These are phyloP conservation scores for Berberis vulgaris DNA, from an alignment of 164 flowering plant species.

Conservation along the genomic window DNA sequence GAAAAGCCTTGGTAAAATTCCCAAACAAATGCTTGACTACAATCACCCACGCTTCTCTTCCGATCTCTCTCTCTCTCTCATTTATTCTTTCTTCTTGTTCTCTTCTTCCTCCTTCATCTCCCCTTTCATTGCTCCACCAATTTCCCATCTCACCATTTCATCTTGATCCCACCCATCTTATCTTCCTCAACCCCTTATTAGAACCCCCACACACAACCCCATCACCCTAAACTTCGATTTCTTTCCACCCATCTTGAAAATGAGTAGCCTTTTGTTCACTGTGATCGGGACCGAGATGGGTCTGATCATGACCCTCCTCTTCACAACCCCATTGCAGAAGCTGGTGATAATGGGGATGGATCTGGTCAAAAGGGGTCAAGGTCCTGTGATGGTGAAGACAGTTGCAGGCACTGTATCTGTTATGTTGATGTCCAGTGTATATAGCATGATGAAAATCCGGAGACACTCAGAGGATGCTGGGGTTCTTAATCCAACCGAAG, in stretches of 20 bases:
- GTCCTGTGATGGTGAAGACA: conserved; percentile 70
- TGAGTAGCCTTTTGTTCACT: conserved; percentile 65
- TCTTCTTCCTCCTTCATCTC: too few relatives aligned
- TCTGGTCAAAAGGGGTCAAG: conserved; percentile 70
- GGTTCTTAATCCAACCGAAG: conserved; percentile 62
- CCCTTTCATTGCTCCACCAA: too few relatives aligned
- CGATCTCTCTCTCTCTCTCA: too few relatives aligned
- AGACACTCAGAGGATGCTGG: conserved; percentile 41
- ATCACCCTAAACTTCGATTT: not conserved
- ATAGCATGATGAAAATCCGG: conserved; percentile 54
- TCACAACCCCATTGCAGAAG: conserved; percentile 77
- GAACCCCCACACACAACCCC: not conserved
- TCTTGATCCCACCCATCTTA: too few relatives aligned
- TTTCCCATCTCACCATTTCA: too few relatives aligned
- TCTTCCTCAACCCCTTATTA: too few relatives aligned
- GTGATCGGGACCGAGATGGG: conserved; percentile 48
- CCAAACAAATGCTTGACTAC: too few relatives aligned
- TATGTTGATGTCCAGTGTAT: conserved; percentile 43
- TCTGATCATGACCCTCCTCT: conserved; percentile 39
- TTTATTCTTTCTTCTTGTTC: too few relatives aligned
- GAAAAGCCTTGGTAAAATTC: too few relatives aligned
- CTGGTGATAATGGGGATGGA: conserved; percentile 63
- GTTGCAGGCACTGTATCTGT: conserved; percentile 45
- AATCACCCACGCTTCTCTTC: too few relatives aligned
- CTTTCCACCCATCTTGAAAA: conserved; percentile 4